Conservation (phyloP, 176 grass and related monocot genomes). For the Raddia guianensis region DNA sequence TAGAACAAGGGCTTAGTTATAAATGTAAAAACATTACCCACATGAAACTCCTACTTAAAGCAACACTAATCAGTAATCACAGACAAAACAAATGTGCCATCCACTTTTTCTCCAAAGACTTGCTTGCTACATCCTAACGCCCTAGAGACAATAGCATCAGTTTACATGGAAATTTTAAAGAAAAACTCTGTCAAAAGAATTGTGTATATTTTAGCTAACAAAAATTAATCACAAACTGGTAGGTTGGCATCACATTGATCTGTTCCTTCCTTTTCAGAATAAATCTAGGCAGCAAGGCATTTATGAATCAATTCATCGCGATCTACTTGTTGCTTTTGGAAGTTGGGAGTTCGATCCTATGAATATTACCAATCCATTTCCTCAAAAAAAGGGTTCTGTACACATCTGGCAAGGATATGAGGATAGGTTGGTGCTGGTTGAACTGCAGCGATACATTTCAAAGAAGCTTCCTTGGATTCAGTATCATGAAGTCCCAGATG, state of each 20-base stretch:
- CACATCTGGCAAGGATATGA: constrained; percentile 84
- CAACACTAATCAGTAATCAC: too few species aligned
- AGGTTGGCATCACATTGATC: neutral
- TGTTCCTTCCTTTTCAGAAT: constrained; percentile 52
- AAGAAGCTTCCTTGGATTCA: constrained; percentile 71
- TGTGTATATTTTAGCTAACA: too few species aligned
- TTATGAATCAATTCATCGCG: constrained; percentile 70
- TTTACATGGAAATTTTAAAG: too few species aligned
- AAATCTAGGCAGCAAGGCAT: constrained; percentile 78
- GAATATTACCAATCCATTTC: constrained; percentile 70
- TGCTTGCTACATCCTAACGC: too few species aligned
- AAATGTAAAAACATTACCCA: too few species aligned
- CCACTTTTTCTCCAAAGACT: too few species aligned
- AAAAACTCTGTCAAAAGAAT: too few species aligned
- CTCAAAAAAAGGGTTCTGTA: constrained; percentile 64
- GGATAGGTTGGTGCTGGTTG: constrained; percentile 63
- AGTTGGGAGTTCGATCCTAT: constrained; percentile 26
- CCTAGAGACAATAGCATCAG: too few species aligned
- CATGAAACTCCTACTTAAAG: too few species aligned
- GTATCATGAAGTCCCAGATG: constrained; percentile 70
- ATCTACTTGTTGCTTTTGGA: constrained; percentile 74
- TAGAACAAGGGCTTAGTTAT: too few species aligned
- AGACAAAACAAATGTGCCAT: too few species aligned
- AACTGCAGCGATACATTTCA: constrained; percentile 61
- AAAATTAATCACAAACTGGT: too few species aligned